These are phyloP conservation scores for Rhodotorula graminis DNA, from an alignment of 768 basidiomycete species.

Conservation along the genomic window DNA sequence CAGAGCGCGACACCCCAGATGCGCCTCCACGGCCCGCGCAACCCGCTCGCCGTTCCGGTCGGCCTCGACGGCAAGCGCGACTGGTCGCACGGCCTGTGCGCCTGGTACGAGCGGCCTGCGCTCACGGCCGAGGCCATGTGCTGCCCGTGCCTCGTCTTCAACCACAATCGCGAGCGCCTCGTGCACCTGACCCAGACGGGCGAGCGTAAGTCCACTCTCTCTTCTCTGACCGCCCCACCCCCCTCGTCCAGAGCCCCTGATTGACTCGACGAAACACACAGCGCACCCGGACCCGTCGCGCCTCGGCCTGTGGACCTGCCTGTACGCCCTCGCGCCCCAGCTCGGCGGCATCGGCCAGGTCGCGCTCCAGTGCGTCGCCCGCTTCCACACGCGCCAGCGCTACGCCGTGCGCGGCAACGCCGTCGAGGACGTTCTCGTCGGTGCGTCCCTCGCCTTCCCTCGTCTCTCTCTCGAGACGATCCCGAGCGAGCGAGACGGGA, in stretches of 20 bases:
- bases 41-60: conserved; percentile 19
- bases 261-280: background rate
- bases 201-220: conserved; percentile 1
- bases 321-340: conserved; percentile 27
- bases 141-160: conserved; percentile 35
- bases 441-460: conserved; percentile 8
- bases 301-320: conserved; percentile 22
- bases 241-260: no score
- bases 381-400: conserved; percentile 22
- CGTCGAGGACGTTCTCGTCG: conserved; percentile 27
- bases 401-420: conserved; percentile 29
- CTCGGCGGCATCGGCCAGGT: conserved; percentile 32
- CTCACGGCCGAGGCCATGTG: conserved; percentile 9
- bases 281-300: conserved; percentile 15
- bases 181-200: conserved; percentile 15
- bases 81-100: conserved; percentile 24
- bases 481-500: background rate
- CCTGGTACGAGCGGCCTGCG: conserved; percentile 13
- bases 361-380: conserved; percentile 28
- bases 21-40: conserved; percentile 18
- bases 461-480: background rate
- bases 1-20: conserved; percentile 13
- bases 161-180: conserved; percentile 9
- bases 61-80: conserved; percentile 31
- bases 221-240: background rate